These are phyloP conservation scores for Clathrospora elynae DNA, from an alignment of 2,329 filamentous ascomycete species.

Conservation along the genomic window DNA sequence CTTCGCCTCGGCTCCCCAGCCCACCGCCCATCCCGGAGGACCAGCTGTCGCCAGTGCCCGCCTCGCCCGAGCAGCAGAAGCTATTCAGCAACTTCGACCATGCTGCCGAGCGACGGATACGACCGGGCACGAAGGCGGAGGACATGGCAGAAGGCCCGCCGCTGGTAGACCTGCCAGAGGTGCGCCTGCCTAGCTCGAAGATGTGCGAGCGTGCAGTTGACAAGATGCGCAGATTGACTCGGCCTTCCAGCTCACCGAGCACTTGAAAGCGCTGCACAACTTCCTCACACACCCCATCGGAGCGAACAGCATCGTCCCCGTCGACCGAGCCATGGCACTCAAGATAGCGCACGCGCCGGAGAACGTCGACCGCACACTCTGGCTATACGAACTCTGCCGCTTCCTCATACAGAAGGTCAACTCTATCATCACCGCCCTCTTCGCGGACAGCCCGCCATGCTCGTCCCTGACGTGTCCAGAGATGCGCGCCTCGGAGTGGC, in stretches of 20 bases:
- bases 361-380: conserved; percentile 82
- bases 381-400: conserved; percentile 97
- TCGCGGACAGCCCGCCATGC: conserved; percentile 88
- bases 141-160: conserved; percentile 94
- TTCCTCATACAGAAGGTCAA: conserved; percentile 96
- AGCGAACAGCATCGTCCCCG: conserved; percentile 66
- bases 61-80: conserved; percentile 64
- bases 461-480: conserved; percentile 89
- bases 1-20: conserved; percentile 88
- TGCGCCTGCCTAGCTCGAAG: conserved; percentile 50
- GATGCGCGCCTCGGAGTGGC: conserved; percentile 99
- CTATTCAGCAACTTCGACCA: conserved; percentile 65
- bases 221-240: conserved; percentile 75
- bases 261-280: conserved; percentile 90
- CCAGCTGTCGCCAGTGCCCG: conserved; percentile 77
- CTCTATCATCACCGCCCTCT: conserved; percentile 86
- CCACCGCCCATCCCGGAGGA: conserved; percentile 95
- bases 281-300: conserved; percentile 69
- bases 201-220: conserved; percentile 23
- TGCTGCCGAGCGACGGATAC: conserved; percentile 81
- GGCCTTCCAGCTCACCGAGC: conserved; percentile 95
- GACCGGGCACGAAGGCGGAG: conserved; percentile 86
- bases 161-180: conserved; percentile 81
- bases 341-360: conserved; percentile 79
- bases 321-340: conserved; percentile 75